Evolutionary conservation across 2,329 filamentous ascomycete species (phyloP), one percentile per base, ranked within the genome.

Genomic region (Huntiella moniliformis): DNA sequence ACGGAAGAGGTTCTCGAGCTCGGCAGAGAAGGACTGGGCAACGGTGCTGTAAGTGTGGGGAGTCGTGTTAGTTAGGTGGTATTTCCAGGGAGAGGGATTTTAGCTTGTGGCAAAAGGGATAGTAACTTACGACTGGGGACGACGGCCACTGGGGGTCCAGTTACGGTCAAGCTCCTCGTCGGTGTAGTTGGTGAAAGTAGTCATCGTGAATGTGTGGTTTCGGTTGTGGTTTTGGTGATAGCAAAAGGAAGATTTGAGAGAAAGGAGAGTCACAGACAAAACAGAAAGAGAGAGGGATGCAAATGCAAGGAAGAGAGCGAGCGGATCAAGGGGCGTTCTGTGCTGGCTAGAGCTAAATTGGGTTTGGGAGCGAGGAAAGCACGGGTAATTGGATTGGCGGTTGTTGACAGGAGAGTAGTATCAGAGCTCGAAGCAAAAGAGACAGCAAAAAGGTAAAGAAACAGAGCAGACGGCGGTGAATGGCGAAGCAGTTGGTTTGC

Each of bases 1-100:
- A 57, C 82, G 80, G 67, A 95, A 95, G 54, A 92, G 80, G 59
- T 85, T 80, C 67, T 88, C 82, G 51, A 95, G 70, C 60, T 88
- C 83, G 38, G 77, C 69, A 50, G 85, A 88, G 64, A 95, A 94
- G 58, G 81, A 84, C 55, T 77, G 80, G 45, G 86, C 87, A 62
- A 94, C 77, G 51, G 83, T 91, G 52, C 87, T 94, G 62, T 40
- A 52, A 45, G 11, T 33, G 45, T 16, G 15, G 8, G 22, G 22
- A 32, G 31, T 34, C 22, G 31, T 16, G 34, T 42, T 42, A n/a
- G 34, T n/a, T 36, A 36, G 11, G 12, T 34, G 12, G n/a, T 16
- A 12, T 4, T 15, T 13, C 13, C 33, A 34, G n/a, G 17, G 12
- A 34, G 15, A 22, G 11, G 18, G 28, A 75, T 82, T 61, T 69